Conservation (phyloP, 2,329 filamentous ascomycete species). For the Arthrobotrys megalospora region DNA sequence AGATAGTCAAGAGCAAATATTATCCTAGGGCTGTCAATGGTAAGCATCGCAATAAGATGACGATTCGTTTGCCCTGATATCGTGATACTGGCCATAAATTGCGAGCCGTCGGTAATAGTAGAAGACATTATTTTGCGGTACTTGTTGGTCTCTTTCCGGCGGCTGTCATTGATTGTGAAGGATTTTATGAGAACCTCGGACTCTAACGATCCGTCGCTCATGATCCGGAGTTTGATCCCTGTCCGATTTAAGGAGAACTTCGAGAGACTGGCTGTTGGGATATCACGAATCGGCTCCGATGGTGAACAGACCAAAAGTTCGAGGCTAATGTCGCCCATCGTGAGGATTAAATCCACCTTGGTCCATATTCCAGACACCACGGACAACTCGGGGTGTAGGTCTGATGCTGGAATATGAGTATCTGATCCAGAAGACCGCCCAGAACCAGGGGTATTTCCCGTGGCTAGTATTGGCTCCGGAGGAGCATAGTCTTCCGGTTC, state of each 20-base stretch:
- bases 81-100: conserved; percentile 97
- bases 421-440: conserved; percentile 60
- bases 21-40: conserved; percentile 91
- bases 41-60: conserved; percentile 89
- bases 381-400: conserved; percentile 80
- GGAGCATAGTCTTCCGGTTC: conserved; percentile 81
- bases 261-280: conserved; percentile 86
- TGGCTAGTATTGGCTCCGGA: conserved; percentile 76
- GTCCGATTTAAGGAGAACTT: conserved; percentile 96
- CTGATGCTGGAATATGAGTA: conserved; percentile 66
- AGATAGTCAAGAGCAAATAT: conserved; percentile 97
- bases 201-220: conserved; percentile 91
- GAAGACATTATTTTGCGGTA: conserved; percentile 99
- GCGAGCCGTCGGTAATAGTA: conserved; percentile 93
- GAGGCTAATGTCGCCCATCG: conserved; percentile 86
- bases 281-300: conserved; percentile 81
- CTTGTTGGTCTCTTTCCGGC: conserved; percentile 90
- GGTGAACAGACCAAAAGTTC: conserved; percentile 86
- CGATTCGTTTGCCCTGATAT: conserved; percentile 88
- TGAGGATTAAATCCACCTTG: conserved; percentile 91
- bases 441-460: conserved; percentile 61
- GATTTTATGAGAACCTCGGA: conserved; percentile 93
- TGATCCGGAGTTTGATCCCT: conserved; percentile 89
- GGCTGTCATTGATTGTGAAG: conserved; percentile 93
- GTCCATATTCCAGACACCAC: conserved; percentile 83